Evolutionary conservation across 2,329 filamentous ascomycete species (phyloP), one percentile per base, ranked within the genome.

Genomic region (Xylaria hypoxylon): DNA sequence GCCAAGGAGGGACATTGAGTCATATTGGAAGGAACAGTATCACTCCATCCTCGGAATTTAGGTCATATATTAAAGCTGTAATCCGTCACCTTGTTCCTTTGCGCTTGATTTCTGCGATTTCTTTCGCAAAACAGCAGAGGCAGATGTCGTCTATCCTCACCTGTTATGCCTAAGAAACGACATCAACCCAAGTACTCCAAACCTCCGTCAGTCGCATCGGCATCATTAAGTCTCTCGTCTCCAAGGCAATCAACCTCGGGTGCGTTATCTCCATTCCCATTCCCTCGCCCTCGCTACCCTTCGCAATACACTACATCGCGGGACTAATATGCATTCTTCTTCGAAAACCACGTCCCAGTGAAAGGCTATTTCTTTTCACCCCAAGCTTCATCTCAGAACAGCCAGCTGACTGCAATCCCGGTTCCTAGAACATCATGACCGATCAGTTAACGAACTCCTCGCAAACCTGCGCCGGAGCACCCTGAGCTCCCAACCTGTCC

Each of bases 121-220:
- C 52, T 68, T 70, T 70, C 68, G 68, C 71, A 69, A 66, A 31
- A 61, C 64, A 70, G 65, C 63, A 50, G 60, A 70, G 68, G 60
- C 56, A 52, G 55, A 62, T 68, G 47, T 58, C 59, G 38, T 26
- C 35, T 8, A 24, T 48, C 48, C 57, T 69, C 67, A 57, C 70
- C 67, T 75, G 75, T 73, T 73, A 90, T 90, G 88, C 86, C 88
- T 79, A 90, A 89, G 82, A 90, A 89, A 83, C 83, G 86, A 78
- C 84, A 86, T 62, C 81, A 84, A 71, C 73, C 78, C 72, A 82
- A 81, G 74, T 87, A 85, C 73, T 86, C 87, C 70, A 90, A 89
- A 77, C 87, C 87, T 71, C 83, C 80, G 72, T 85, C 84, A 67
- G 85, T 86, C 72, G 83, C 82, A 33, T 83, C 86, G 70, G 81